Percentiles rank a stretch among this genome's conserved stretches.
Conservation (phyloP, 805 yeast genomes). For the Ogataea corticis region DNA sequence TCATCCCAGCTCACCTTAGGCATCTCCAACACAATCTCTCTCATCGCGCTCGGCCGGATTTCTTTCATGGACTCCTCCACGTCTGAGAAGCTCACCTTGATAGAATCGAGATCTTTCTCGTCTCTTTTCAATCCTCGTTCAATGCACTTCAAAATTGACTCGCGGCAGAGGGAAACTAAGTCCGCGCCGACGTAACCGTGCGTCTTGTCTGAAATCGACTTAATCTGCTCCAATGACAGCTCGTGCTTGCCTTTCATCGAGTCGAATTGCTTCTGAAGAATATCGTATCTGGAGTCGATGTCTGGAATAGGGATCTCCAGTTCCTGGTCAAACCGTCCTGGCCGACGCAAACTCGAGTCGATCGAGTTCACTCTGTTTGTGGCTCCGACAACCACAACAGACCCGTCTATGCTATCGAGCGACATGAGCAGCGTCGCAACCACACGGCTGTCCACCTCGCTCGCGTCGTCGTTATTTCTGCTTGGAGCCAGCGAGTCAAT, state of each 20-base stretch:
- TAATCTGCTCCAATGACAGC: slow-evolving; percentile 55
- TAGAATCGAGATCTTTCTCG: slow-evolving; percentile 21
- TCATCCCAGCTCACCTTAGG: slow-evolving; percentile 93
- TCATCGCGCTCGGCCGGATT: slow-evolving; percentile 95
- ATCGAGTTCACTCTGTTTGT: slow-evolving; percentile 90
- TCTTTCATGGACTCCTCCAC: slow-evolving; percentile 72
- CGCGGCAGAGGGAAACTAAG: slow-evolving; percentile 81
- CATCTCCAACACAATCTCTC: slow-evolving; percentile 90
- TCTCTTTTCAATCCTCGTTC: slow-evolving; percentile 50
- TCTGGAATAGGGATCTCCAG: slow-evolving; percentile 93
- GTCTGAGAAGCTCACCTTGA: slow-evolving; percentile 55
- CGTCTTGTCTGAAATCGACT: slow-evolving; percentile 68
- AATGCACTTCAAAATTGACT: slow-evolving; percentile 82
- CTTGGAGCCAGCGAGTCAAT: slow-evolving; percentile 90
- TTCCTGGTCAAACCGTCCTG: slow-evolving; percentile 93
- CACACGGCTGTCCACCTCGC: slow-evolving; percentile 87
- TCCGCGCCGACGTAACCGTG: slow-evolving; percentile 99
- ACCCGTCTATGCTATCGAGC: slow-evolving; percentile 74
- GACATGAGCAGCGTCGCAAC: slow-evolving; percentile 84
- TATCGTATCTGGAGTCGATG: slow-evolving; percentile 72
- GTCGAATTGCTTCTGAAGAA: slow-evolving; percentile 60
- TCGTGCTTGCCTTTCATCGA: slow-evolving; percentile 51
- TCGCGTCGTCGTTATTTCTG: slow-evolving; percentile 79
- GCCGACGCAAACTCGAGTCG: slow-evolving; percentile 87
- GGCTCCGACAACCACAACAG: slow-evolving; percentile 78